phyloP scores from a whole-genome alignment of 495 filamentous ascomycete species.

The Hypoxylon crocopeplum region DNA sequence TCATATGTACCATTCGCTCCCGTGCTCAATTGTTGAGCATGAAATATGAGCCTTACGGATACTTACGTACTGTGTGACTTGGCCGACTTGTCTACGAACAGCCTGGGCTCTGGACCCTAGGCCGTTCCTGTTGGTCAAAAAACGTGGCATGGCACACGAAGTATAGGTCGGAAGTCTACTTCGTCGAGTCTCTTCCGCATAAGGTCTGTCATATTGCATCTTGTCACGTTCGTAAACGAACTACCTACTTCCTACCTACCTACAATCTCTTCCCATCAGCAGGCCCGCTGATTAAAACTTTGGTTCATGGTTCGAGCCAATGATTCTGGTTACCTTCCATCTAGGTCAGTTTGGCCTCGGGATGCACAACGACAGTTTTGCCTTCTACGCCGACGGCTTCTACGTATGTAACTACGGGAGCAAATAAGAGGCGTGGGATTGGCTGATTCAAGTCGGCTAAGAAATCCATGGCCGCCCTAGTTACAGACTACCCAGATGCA shows the following conservation, averaged over 20 bases:
- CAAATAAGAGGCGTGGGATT: slow-evolving; percentile 21
- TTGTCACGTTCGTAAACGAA: slow-evolving; percentile 2
- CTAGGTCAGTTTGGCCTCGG: slow-evolving; percentile 31
- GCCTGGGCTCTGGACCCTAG: slow-evolving; percentile 6
- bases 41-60: slow-evolving; percentile 6
- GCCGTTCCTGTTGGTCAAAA: slow-evolving; percentile 16
- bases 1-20: too few relatives aligned
- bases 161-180: slow-evolving; percentile 18
- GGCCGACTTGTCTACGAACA: not conserved
- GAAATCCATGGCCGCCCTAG: slow-evolving; percentile 17
- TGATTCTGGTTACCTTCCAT: slow-evolving; percentile 27
- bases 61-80: slow-evolving; percentile 18
- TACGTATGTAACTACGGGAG: slow-evolving; percentile 22
- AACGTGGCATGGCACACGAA: slow-evolving; percentile 29
- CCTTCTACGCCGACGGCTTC: slow-evolving; percentile 15
- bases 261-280: not conserved
- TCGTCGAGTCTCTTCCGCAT: slow-evolving; percentile 13
- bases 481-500: not conserved
- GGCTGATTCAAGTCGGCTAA: slow-evolving; percentile 18
- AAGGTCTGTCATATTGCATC: not conserved
- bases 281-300: slow-evolving; percentile 14
- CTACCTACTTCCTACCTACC: not conserved
- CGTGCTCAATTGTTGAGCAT: too few relatives aligned
- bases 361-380: slow-evolving; percentile 25
- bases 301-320: slow-evolving; percentile 17